phyloP scores from a whole-genome alignment of 352 stramenopile species.

The Phytophthora macrochlamydospora region DNA sequence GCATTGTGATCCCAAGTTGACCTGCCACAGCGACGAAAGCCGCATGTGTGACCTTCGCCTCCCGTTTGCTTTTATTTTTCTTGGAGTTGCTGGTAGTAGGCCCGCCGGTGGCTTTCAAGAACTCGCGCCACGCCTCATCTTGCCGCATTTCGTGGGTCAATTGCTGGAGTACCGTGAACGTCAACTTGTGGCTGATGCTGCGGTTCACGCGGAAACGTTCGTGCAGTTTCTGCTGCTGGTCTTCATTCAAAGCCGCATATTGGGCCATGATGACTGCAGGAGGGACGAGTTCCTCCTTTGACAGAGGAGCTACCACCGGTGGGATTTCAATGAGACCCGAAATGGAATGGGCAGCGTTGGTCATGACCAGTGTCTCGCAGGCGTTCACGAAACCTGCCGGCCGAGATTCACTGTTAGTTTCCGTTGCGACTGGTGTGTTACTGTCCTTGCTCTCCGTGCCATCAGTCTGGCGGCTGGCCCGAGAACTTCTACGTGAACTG shows the following conservation, averaged over 20 bases:
- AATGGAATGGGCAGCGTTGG: slow-evolving; percentile 51
- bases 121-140: slow-evolving; percentile 59
- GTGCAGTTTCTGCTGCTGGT: slow-evolving; percentile 54
- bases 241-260: slow-evolving; percentile 52
- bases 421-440: too few species aligned
- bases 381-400: slow-evolving; percentile 19
- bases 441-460: slow-evolving; percentile 1
- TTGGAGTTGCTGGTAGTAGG: slow-evolving; percentile 6
- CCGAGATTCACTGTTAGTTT: neutral
- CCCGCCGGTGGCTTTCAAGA: slow-evolving; percentile 37
- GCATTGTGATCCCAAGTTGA: slow-evolving; percentile 41
- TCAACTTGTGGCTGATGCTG: slow-evolving; percentile 62
- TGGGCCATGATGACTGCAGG: slow-evolving; percentile 69
- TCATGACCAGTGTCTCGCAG: slow-evolving; percentile 67
- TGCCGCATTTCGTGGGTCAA: slow-evolving; percentile 68
- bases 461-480: slow-evolving; percentile 10
- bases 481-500: slow-evolving; percentile 3
- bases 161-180: slow-evolving; percentile 64
- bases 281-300: slow-evolving; percentile 44
- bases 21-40: slow-evolving; percentile 54
- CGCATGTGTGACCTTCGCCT: slow-evolving; percentile 44
- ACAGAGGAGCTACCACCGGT: too few species aligned
- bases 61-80: slow-evolving; percentile 30
- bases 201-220: slow-evolving; percentile 62
- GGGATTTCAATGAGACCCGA: slow-evolving; percentile 60